Percentiles rank a stretch among this genome's conserved stretches.
Evolutionary conservation across 208 protist genomes (phyloP).

Genomic region (Vickermania ingenoplastis): DNA sequence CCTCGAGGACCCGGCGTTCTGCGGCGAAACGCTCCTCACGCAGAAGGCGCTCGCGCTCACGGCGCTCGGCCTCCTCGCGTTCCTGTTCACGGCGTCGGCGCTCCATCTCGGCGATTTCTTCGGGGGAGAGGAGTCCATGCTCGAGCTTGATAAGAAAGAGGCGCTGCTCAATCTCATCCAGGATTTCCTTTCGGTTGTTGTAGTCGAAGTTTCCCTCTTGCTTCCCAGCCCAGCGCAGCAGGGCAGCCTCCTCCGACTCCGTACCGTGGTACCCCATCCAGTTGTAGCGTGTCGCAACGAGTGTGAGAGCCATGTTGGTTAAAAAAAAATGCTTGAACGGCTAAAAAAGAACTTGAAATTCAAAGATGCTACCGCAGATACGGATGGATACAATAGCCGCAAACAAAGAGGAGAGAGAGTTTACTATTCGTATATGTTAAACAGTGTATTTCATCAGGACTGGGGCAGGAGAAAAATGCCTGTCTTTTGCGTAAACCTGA

Average conservation of each 20-base stretch:
- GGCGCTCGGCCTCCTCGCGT: background rate
- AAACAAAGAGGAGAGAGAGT: too few species aligned
- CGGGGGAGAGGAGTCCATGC: background rate
- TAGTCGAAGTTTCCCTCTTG: constrained; percentile 15
- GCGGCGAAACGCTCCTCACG: background rate
- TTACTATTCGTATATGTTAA: too few species aligned
- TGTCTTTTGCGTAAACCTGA: too few species aligned
- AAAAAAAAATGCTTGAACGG: too few species aligned
- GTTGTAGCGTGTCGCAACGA: constrained; percentile 33
- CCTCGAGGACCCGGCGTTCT: background rate
- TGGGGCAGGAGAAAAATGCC: too few species aligned
- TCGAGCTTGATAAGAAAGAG: background rate
- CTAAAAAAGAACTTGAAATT: too few species aligned
- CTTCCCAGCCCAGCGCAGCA: constrained; percentile 14
- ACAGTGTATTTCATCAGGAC: too few species aligned
- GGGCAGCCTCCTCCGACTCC: constrained; percentile 43
- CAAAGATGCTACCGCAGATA: too few species aligned
- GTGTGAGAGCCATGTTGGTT: background rate
- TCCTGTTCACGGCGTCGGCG: background rate
- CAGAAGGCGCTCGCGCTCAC: background rate
- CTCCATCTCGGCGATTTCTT: background rate
- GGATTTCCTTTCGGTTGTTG: constrained; percentile 15
- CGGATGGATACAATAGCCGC: too few species aligned
- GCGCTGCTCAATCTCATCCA: constrained; percentile 3
- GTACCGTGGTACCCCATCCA: constrained; percentile 84